Base-by-base conservation (phyloP, 306 rosid genomes). In the Glycine tomentella region DNA sequence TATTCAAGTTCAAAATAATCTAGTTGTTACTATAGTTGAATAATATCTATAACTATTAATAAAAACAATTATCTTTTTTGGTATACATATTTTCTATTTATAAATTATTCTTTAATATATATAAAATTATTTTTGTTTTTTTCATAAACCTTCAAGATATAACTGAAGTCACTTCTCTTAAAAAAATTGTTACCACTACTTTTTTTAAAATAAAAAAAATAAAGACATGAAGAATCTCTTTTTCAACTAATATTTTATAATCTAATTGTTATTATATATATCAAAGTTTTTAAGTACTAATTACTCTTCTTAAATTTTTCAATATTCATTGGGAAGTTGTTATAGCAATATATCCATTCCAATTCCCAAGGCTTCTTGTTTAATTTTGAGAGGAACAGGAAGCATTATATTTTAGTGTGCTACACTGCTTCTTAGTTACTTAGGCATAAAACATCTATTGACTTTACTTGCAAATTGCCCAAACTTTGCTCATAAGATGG, bases 301-400 rank as follows among this genome's bases (percentile, higher is more conserved):
- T 25, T 13, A 14, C 61, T 55, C 7, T 1, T 15, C 10, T 55
- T 55, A 6, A 55, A 55, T 2, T 16, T 3, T 8, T 57, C 12
- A 16, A 57, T 17, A 61, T 61, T 90, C 66, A 84, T 90, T 51
- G 91, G 92, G 46, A 92, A 89, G 87, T 91, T 91, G 81, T 67
- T 72, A 25, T 25, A 34, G 7, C 40, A 48, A 46, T 45, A 7
- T 58, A 5, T 52, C 7, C 76, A 64, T 64, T 25, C 65, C 36
- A 57, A 59, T 59, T 25, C 17, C 61, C 20, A n/a, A 16, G 52
- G 11, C 67, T 84, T 66, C 53, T 8, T 80, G n/a, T 20, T 20
- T 20, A 25, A n/a, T 31, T 72, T 45, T 51, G 25, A n/a, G 7
- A 74, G 34, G 31, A 44, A 50, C 7, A 56, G 78, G 52, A 55